These are phyloP conservation scores for Diutina ranongensis DNA, from an alignment of 1,139 yeast genomes.

Conservation along the genomic window DNA sequence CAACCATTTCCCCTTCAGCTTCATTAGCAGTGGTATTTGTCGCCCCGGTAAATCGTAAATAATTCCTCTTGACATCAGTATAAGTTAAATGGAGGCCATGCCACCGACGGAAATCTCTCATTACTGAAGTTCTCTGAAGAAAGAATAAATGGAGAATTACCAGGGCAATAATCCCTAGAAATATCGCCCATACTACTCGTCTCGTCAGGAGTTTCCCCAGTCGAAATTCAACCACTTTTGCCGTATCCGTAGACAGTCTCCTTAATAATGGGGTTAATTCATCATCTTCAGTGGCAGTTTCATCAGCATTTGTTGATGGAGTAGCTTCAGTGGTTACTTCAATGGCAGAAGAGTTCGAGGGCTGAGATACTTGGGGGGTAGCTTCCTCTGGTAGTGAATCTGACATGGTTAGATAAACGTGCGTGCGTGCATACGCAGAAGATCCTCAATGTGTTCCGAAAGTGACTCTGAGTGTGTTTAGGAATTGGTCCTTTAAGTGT, in stretches of 20 bases:
- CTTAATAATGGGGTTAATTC: neutral
- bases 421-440: too few relatives aligned
- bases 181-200: constrained; percentile 2
- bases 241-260: neutral
- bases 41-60: neutral
- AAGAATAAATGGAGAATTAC: constrained; percentile 58
- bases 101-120: constrained; percentile 70
- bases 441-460: too few relatives aligned
- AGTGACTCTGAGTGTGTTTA: too few relatives aligned
- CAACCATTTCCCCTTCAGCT: constrained; percentile 1
- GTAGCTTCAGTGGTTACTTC: too few relatives aligned
- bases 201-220: neutral
- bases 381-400: neutral
- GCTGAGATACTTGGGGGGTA: too few relatives aligned
- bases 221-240: neutral
- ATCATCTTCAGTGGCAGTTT: neutral
- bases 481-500: too few relatives aligned
- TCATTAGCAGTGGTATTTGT: constrained; percentile 6
- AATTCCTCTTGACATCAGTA: constrained; percentile 26
- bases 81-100: constrained; percentile 54
- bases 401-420: neutral
- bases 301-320: too few relatives aligned
- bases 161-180: constrained; percentile 37
- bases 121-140: constrained; percentile 76
- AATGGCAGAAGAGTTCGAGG: too few relatives aligned